These are phyloP conservation scores for Lactifluus pinguis DNA, from an alignment of 768 basidiomycete species.

Conservation along the genomic window DNA sequence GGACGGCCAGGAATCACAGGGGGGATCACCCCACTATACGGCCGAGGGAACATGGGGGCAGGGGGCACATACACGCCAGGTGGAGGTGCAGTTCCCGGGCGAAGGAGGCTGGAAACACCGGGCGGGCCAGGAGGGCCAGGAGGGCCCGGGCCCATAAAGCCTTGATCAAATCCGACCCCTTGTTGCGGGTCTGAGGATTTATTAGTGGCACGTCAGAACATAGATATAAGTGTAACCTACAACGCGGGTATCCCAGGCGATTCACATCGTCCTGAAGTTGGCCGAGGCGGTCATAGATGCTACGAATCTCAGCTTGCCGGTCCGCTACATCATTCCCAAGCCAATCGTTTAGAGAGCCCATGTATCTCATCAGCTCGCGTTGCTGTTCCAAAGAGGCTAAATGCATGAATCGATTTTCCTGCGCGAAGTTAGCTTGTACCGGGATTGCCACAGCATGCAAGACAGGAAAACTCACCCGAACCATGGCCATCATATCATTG, in stretches of 20 bases:
- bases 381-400: slow-evolving; percentile 71
- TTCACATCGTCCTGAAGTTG: slow-evolving; percentile 36
- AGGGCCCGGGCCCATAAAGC: slow-evolving; percentile 4
- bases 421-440: slow-evolving; percentile 8
- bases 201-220: slow-evolving; percentile 9
- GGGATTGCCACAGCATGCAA: background rate
- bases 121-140: background rate
- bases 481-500: slow-evolving; percentile 58
- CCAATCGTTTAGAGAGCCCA: slow-evolving; percentile 71
- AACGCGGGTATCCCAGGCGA: slow-evolving; percentile 25
- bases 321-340: slow-evolving; percentile 69
- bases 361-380: slow-evolving; percentile 71
- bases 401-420: slow-evolving; percentile 74
- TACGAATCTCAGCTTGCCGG: slow-evolving; percentile 63
- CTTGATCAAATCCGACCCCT: background rate
- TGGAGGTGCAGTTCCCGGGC: background rate
- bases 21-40: background rate
- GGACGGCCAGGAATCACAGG: background rate
- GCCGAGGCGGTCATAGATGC: slow-evolving; percentile 54
- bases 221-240: background rate
- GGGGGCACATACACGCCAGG: background rate
- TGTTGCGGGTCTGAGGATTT: background rate
- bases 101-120: background rate
- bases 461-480: slow-evolving; percentile 43
- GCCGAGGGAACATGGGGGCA: background rate